Conservation (phyloP, 1,284 basidiomycete genomes). For the Leccinum griseonigrum region DNA sequence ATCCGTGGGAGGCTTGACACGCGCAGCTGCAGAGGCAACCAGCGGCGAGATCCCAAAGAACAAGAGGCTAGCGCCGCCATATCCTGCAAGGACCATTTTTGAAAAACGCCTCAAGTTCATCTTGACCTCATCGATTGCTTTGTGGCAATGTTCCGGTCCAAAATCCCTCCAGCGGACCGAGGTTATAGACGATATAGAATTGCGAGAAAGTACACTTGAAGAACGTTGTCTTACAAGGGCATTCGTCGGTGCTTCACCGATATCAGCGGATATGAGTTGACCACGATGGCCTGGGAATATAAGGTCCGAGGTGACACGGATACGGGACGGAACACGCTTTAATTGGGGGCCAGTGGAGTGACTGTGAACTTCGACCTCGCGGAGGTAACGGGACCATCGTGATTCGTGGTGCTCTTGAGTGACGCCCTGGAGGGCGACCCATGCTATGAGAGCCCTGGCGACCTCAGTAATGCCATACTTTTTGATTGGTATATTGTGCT, state of each 20-base stretch:
- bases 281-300: constrained; percentile 60
- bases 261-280: constrained; percentile 71
- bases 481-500: constrained; percentile 54
- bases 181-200: constrained; percentile 32
- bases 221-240: constrained; percentile 27
- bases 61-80: constrained; percentile 72
- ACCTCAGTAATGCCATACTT: constrained; percentile 63
- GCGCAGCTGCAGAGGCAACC: constrained; percentile 28
- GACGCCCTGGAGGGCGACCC: constrained; percentile 74
- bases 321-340: constrained; percentile 46
- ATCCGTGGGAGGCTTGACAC: constrained; percentile 24
- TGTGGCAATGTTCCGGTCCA: constrained; percentile 28
- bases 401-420: constrained; percentile 76
- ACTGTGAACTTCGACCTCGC: constrained; percentile 63
- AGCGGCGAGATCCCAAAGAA: constrained; percentile 70
- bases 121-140: constrained; percentile 56
- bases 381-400: constrained; percentile 60
- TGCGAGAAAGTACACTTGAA: constrained; percentile 28
- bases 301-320: constrained; percentile 67
- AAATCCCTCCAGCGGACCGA: constrained; percentile 27
- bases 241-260: constrained; percentile 50
- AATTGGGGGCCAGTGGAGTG: constrained; percentile 32
- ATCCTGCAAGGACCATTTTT: constrained; percentile 76
- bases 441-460: constrained; percentile 66
- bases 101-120: constrained; percentile 68